Evolutionary conservation across 2,329 filamentous ascomycete genomes (phyloP).

Genomic region (Pseudogymnoascus sp.): DNA sequence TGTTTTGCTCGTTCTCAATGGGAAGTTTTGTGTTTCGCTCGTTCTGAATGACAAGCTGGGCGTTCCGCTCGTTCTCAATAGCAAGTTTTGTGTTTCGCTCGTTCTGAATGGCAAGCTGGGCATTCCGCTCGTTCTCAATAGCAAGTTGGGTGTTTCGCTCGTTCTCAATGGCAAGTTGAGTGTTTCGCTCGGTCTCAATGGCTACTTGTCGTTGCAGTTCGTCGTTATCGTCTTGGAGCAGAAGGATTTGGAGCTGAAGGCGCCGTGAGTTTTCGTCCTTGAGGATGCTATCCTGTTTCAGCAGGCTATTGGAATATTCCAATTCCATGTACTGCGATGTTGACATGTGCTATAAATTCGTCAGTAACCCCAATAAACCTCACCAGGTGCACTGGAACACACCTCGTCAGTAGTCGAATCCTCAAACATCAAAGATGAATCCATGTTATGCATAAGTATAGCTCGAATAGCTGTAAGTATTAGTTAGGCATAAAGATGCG

Average conservation of each 20-base stretch:
- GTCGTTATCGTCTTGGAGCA: slow-evolving; percentile 70
- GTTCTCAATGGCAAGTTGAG: background rate
- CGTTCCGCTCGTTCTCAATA: too few species aligned
- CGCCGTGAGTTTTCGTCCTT: slow-evolving; percentile 70
- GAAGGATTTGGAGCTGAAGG: slow-evolving; percentile 59
- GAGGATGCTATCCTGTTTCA: slow-evolving; percentile 59
- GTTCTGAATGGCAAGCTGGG: background rate
- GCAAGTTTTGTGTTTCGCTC: background rate
- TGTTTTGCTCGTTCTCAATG: background rate
- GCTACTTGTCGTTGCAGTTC: slow-evolving; percentile 57
- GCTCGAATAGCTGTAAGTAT: slow-evolving; percentile 4
- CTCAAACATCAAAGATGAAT: slow-evolving; percentile 4
- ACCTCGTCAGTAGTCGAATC: background rate
- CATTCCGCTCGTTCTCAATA: background rate
- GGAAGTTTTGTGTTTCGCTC: background rate
- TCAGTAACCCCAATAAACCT: background rate
- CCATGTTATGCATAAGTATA: slow-evolving; percentile 7
- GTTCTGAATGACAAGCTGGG: background rate
- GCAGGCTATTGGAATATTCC: slow-evolving; percentile 58
- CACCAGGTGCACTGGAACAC: background rate
- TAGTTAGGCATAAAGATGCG: slow-evolving; percentile 1
- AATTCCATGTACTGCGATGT: slow-evolving; percentile 50
- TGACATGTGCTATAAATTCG: slow-evolving; percentile 22
- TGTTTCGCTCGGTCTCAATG: background rate
- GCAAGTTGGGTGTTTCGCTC: background rate